phyloP scores from a whole-genome alignment of 2,329 filamentous ascomycete species.

The Trichoderma afroharzianum region DNA sequence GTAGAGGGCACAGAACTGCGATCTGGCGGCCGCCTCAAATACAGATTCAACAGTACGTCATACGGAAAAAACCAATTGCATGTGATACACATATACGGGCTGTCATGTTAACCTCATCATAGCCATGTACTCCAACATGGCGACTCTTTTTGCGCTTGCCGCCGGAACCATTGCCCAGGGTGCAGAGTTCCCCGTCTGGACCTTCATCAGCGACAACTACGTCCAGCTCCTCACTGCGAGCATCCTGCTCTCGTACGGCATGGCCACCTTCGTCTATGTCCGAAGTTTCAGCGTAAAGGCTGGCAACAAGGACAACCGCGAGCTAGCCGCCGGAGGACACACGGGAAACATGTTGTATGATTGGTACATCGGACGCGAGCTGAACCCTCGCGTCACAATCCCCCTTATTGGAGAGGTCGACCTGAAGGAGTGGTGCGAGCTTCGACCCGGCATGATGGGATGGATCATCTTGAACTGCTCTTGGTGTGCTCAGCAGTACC shows the following conservation, averaged over 20 bases:
- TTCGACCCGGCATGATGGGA: constrained; percentile 86
- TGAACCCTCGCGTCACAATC: constrained; percentile 80
- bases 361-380: constrained; percentile 93
- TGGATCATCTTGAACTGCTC: constrained; percentile 84
- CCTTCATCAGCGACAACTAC: constrained; percentile 89
- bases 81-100: background rate
- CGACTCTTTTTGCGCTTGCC: constrained; percentile 66
- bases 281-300: constrained; percentile 76
- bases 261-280: constrained; percentile 77
- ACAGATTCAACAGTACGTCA: constrained; percentile 70
- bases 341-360: constrained; percentile 87
- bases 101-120: constrained; percentile 17
- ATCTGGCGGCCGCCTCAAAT: constrained; percentile 71
- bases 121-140: constrained; percentile 74
- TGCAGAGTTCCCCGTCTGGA: constrained; percentile 82
- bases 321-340: constrained; percentile 77
- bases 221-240: constrained; percentile 80
- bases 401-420: constrained; percentile 82
- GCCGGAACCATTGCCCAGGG: constrained; percentile 75
- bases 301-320: constrained; percentile 67
- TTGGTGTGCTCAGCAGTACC: constrained; percentile 84
- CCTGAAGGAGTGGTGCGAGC: constrained; percentile 84
- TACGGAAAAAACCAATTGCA: background rate
- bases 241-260: constrained; percentile 67
- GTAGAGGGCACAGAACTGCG: constrained; percentile 66